A percentile compares a stretch with the other conserved stretches of the same genome.
Conservation (phyloP, 164 flowering plant genomes). For the Liriodendron chinense region DNA sequence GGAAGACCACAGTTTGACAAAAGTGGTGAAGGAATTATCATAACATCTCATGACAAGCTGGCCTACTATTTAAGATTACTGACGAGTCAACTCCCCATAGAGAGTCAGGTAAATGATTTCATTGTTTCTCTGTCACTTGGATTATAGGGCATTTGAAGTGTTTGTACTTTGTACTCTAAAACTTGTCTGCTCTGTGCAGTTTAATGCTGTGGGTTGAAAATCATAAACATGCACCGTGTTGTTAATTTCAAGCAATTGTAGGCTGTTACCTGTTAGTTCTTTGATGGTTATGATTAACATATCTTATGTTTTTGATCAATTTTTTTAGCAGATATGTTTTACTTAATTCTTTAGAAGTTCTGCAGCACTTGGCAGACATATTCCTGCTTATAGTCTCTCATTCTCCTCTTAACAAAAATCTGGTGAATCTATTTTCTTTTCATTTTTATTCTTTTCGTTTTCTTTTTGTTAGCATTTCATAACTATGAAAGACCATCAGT, state of each 20-base stretch:
- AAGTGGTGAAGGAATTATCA: slow-evolving; percentile 99
- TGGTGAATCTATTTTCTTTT: too few species aligned
- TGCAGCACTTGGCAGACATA: too few species aligned
- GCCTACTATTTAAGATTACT: slow-evolving; percentile 83
- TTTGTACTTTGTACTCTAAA: not conserved
- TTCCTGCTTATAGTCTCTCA: too few species aligned
- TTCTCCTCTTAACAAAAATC: too few species aligned
- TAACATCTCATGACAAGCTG: slow-evolving; percentile 91
- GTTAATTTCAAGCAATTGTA: not conserved
- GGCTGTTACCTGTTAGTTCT: not conserved
- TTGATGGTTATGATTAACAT: not conserved
- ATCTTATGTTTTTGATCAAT: too few species aligned
- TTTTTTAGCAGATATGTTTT: too few species aligned
- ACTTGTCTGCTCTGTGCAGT: not conserved
- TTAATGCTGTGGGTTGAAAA: not conserved
- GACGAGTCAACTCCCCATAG: slow-evolving; percentile 97
- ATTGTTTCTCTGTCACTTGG: not conserved
- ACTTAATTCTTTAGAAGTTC: too few species aligned
- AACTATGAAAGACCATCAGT: too few species aligned
- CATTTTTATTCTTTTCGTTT: too few species aligned
- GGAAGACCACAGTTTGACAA: slow-evolving; percentile 99
- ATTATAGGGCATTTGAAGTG: not conserved
- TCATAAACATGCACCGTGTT: not conserved
- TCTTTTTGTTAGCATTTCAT: too few species aligned
- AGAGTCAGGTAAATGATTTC: slow-evolving; percentile 76